Base-by-base conservation (phyloP, 306 rosid species). In the Cicer bijugum region DNA sequence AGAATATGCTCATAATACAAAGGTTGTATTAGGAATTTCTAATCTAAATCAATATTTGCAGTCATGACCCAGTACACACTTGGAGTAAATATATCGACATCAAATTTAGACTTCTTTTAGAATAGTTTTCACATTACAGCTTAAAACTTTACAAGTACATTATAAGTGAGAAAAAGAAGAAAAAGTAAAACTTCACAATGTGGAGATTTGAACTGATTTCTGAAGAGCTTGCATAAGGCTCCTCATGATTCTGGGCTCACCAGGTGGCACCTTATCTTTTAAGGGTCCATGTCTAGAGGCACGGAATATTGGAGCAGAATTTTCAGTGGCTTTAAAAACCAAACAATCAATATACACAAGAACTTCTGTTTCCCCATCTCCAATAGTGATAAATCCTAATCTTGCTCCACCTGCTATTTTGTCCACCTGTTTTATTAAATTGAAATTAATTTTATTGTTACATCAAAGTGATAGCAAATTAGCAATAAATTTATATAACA, bases 211-310 rank as follows among this genome's bases (percentile, higher is more conserved):
- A 83, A 94, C 91, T 0, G 97, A 89, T 75, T 85, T 91, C 81
- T 88, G 80, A 48, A 94, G 92, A 78, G 99, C 99, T 75, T 61
- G 58, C 71, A 87, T 83, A 74, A 91, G 96, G 68, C 96, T 91
- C 75, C 95, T 87, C 97, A 94, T 94, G 40, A 94, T 89, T 77
- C 99, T 89, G 11, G 96, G 91, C 66, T 94, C 97, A 43, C 99
- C 97, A 0, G 97, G 97, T n/a, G 85, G 93, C 28, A 84, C 78
- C 64, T 75, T 80, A 67, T 89, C 89, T 76, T 91, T 94, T 19
- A 78, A 60, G 57, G 76, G 88, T 17, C 99, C 97, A 75, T 91
- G 87, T 87, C 96, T 88, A 23, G 80, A 79, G 63, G 97, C 99
- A 43, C 92, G 88, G 73, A 94, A 94, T 40, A 91, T 15, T 5